phyloP scores from a whole-genome alignment of 495 filamentous ascomycete species.

The Penicillium salamii region DNA sequence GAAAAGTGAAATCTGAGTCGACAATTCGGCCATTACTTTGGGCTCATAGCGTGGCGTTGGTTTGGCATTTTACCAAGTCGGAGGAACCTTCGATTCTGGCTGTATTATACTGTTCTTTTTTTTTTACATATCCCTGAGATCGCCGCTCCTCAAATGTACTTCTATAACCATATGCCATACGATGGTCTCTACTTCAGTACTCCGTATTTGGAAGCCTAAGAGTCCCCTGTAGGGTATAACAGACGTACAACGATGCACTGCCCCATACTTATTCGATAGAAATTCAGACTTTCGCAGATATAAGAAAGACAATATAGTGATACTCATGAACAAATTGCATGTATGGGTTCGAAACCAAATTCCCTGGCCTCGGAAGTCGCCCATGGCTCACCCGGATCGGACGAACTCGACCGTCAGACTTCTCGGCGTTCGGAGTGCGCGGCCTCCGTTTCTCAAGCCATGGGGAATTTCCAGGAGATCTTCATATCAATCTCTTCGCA shows the following conservation, averaged over 20 bases:
- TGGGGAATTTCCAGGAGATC: background rate
- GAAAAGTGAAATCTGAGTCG: background rate
- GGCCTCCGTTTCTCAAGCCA: background rate
- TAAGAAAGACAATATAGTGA: background rate
- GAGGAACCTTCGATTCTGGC: conserved; percentile 13
- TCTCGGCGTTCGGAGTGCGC: conserved; percentile 2
- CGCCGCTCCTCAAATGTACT: conserved; percentile 41
- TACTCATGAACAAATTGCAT: background rate
- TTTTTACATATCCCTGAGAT: conserved; percentile 40
- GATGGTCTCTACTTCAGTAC: too few species aligned
- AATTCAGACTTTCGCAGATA: too few species aligned
- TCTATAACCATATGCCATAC: conserved; percentile 3
- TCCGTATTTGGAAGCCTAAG: too few species aligned
- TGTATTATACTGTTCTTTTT: conserved; percentile 22
- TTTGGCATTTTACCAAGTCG: conserved; percentile 30
- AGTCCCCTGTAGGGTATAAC: too few species aligned
- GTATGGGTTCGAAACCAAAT: background rate
- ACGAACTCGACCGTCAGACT: conserved; percentile 5
- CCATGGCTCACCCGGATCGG: background rate
- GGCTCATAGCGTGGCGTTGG: conserved; percentile 49
- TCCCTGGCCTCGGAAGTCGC: background rate
- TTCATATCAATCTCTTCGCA: background rate
- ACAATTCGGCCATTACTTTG: conserved; percentile 20
- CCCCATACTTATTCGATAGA: too few species aligned
- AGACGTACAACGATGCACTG: too few species aligned